Conservation (phyloP, 2,329 filamentous ascomycete species). For the Ophiostoma pallidulum region DNA sequence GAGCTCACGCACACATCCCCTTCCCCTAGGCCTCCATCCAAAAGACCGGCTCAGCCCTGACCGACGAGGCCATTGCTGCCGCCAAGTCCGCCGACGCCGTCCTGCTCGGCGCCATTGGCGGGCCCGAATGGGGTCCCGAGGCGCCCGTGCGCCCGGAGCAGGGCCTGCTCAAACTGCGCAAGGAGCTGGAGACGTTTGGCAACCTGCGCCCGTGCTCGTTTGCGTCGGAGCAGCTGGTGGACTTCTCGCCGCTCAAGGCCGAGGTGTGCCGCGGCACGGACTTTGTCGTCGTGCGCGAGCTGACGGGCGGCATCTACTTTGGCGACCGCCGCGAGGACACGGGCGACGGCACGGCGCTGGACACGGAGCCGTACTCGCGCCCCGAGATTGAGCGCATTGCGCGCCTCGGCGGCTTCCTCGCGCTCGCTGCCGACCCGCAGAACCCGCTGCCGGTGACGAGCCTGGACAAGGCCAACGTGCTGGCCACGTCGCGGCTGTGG, state of each 20-base stretch:
- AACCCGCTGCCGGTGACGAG: slow-evolving; percentile 67
- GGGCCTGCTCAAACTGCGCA: slow-evolving; percentile 81
- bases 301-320: slow-evolving; percentile 93
- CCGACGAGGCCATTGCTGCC: slow-evolving; percentile 70
- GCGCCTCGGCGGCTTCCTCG: slow-evolving; percentile 70
- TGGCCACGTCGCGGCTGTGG: slow-evolving; percentile 86
- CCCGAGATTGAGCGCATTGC: slow-evolving; percentile 82
- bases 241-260: slow-evolving; percentile 78
- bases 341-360: slow-evolving; percentile 63
- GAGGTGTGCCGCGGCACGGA: slow-evolving; percentile 78
- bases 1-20: too few relatives aligned
- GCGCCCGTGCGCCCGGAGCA: slow-evolving; percentile 76
- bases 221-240: slow-evolving; percentile 74
- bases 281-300: slow-evolving; percentile 85
- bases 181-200: slow-evolving; percentile 87
- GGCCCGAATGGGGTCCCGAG: slow-evolving; percentile 92
- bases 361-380: slow-evolving; percentile 80
- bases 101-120: slow-evolving; percentile 86
- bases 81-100: slow-evolving; percentile 83
- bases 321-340: slow-evolving; percentile 76
- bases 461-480: slow-evolving; percentile 93
- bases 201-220: slow-evolving; percentile 97
- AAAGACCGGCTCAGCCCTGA: slow-evolving; percentile 66
- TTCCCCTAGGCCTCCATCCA: slow-evolving; percentile 96
- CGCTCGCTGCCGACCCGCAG: slow-evolving; percentile 59